These are phyloP conservation scores for Graphilbum ipis-grandicollis DNA, from an alignment of 2,329 filamentous ascomycete genomes.

Conservation along the genomic window DNA sequence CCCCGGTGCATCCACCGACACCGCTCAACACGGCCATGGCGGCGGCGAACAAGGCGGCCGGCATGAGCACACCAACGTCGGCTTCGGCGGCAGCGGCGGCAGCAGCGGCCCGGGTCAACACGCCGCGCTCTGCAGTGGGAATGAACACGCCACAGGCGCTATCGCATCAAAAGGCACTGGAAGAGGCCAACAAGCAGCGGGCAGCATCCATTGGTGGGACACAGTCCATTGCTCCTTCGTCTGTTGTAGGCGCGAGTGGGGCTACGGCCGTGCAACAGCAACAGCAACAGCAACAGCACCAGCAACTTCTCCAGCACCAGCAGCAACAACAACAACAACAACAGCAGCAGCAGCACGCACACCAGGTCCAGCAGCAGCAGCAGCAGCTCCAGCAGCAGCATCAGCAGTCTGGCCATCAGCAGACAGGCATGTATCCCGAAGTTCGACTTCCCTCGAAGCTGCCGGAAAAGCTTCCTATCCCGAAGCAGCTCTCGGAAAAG, in stretches of 20 bases:
- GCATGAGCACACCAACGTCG: slow-evolving; percentile 18
- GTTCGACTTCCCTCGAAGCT: slow-evolving; percentile 15
- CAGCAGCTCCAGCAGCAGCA: slow-evolving; percentile 3
- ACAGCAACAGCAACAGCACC: slow-evolving; percentile 5
- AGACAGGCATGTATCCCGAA: not conserved
- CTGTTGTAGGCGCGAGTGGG: not conserved
- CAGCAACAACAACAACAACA: slow-evolving; percentile 43
- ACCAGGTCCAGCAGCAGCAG: slow-evolving; percentile 49
- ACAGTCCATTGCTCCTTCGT: slow-evolving; percentile 2
- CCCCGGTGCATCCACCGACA: slow-evolving; percentile 15
- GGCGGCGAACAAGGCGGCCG: slow-evolving; percentile 16
- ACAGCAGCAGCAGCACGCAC: slow-evolving; percentile 56
- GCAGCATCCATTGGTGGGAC: slow-evolving; percentile 9
- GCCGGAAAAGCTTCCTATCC: slow-evolving; percentile 58
- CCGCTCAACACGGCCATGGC: slow-evolving; percentile 32
- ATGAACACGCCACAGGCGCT: slow-evolving; percentile 23
- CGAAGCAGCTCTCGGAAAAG: slow-evolving; percentile 55
- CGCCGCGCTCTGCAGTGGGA: slow-evolving; percentile 24
- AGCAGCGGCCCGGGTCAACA: slow-evolving; percentile 9
- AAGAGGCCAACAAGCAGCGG: slow-evolving; percentile 25
- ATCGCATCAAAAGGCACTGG: slow-evolving; percentile 32
- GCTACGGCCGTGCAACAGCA: slow-evolving; percentile 1
- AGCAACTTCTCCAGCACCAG: slow-evolving; percentile 8
- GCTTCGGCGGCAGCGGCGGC: slow-evolving; percentile 1
- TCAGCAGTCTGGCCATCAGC: slow-evolving; percentile 11